phyloP scores from a whole-genome alignment of 306 rosid species.

The Vigna nakashimae region DNA sequence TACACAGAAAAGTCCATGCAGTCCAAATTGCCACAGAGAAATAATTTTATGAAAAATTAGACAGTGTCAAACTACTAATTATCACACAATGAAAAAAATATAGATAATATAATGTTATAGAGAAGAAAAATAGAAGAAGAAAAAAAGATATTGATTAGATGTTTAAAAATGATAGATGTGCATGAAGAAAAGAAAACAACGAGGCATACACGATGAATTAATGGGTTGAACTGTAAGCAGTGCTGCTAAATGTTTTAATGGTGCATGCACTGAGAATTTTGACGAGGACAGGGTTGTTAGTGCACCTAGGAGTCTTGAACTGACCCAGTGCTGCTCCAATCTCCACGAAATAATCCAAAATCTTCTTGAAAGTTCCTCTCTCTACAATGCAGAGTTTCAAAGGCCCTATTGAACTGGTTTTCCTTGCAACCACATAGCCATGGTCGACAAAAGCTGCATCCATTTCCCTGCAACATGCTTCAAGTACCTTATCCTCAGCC shows the following conservation, averaged over 20 bases:
- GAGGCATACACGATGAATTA: neutral
- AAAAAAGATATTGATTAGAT: too few species aligned
- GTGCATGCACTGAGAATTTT: conserved; percentile 61
- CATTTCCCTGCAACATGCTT: conserved; percentile 73
- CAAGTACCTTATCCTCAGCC: conserved; percentile 57
- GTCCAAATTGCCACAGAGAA: too few species aligned
- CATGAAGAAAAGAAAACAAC: neutral
- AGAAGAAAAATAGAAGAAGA: too few species aligned
- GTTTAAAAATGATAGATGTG: too few species aligned
- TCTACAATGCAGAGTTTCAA: conserved; percentile 74
- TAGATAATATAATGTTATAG: too few species aligned
- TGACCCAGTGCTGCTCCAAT: conserved; percentile 83
- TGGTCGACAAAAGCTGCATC: conserved; percentile 79
- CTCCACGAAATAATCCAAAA: conserved; percentile 68
- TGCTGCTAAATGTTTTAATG: conserved; percentile 59
- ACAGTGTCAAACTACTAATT: too few species aligned
- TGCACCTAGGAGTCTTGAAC: conserved; percentile 94
- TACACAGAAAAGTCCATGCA: too few species aligned
- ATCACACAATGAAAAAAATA: too few species aligned
- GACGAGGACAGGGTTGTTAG: conserved; percentile 63
- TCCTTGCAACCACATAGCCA: conserved; percentile 86
- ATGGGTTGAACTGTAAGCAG: conserved; percentile 52
- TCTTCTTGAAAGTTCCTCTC: conserved; percentile 76
- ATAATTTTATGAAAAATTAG: too few species aligned
- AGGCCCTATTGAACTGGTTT: conserved; percentile 75